These are phyloP conservation scores for Candida nitratophila DNA, from an alignment of 805 yeast species.

Conservation along the genomic window DNA sequence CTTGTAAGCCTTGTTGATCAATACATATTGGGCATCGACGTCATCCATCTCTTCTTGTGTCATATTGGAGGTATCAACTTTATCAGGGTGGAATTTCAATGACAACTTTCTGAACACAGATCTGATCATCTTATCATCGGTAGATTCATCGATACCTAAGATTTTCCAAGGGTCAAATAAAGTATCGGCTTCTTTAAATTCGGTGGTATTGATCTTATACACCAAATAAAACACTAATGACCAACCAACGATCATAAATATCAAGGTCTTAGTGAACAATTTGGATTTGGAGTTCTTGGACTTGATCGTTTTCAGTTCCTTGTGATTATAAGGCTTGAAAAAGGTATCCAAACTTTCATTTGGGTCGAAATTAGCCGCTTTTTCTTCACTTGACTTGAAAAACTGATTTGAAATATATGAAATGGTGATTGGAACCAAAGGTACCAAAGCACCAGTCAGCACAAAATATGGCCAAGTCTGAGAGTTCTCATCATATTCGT, in stretches of 20 bases:
- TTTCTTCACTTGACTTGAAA: neutral
- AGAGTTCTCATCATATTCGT: constrained; percentile 80
- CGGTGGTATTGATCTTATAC: constrained; percentile 35
- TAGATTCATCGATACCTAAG: constrained; percentile 63
- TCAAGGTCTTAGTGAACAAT: constrained; percentile 26
- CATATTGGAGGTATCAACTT: constrained; percentile 56
- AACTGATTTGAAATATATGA: constrained; percentile 11
- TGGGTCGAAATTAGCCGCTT: constrained; percentile 1
- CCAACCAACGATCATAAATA: constrained; percentile 53
- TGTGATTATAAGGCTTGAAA: constrained; percentile 29
- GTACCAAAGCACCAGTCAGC: constrained; percentile 60
- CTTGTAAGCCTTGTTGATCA: constrained; percentile 86
- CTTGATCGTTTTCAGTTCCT: constrained; percentile 22
- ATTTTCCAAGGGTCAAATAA: constrained; percentile 88
- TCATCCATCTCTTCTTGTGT: constrained; percentile 46
- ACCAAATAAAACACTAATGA: constrained; percentile 36
- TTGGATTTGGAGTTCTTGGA: constrained; percentile 17
- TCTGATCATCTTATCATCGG: constrained; percentile 75
- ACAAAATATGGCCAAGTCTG: constrained; percentile 93
- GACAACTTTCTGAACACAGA: constrained; percentile 82
- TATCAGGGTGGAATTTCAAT: constrained; percentile 89
- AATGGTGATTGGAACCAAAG: constrained; percentile 50
- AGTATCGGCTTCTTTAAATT: constrained; percentile 33
- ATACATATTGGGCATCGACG: constrained; percentile 71
- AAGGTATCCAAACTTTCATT: constrained; percentile 16